Conservation (phyloP, 768 basidiomycete species). For the Auriscalpium vulgare region DNA sequence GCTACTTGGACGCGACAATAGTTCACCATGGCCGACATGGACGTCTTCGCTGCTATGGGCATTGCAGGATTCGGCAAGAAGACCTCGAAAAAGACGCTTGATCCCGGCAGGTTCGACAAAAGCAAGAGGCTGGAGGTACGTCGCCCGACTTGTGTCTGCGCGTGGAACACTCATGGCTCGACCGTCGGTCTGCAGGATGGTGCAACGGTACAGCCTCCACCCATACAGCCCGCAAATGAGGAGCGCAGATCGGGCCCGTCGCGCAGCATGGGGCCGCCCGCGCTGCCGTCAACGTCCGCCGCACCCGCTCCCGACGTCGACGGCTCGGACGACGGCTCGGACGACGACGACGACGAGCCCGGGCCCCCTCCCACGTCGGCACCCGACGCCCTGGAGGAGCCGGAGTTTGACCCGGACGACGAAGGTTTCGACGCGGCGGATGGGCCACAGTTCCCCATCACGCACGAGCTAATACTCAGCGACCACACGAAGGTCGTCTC, state of each 20-base stretch:
- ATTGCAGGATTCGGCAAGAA: constrained; percentile 80
- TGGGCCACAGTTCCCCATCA: constrained; percentile 66
- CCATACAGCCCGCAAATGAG: constrained; percentile 5
- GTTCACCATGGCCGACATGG: constrained; percentile 46
- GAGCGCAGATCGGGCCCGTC: constrained; percentile 23
- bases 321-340: background rate
- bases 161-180: too few relatives aligned
- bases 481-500: constrained; percentile 96
- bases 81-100: constrained; percentile 53
- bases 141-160: background rate
- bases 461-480: constrained; percentile 87
- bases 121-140: constrained; percentile 48
- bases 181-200: too few relatives aligned
- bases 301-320: background rate
- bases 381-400: constrained; percentile 17
- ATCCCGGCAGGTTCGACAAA: constrained; percentile 74
- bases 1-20: too few relatives aligned
- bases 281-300: background rate
- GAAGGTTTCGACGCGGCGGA: constrained; percentile 38
- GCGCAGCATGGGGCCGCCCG: constrained; percentile 16
- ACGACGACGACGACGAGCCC: background rate
- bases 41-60: constrained; percentile 77
- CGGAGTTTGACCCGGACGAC: constrained; percentile 31
- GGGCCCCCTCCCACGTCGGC: constrained; percentile 3
- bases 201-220: background rate